phyloP scores from a whole-genome alignment of 75 land plant genomes.

The Pinus tabuliformis region DNA sequence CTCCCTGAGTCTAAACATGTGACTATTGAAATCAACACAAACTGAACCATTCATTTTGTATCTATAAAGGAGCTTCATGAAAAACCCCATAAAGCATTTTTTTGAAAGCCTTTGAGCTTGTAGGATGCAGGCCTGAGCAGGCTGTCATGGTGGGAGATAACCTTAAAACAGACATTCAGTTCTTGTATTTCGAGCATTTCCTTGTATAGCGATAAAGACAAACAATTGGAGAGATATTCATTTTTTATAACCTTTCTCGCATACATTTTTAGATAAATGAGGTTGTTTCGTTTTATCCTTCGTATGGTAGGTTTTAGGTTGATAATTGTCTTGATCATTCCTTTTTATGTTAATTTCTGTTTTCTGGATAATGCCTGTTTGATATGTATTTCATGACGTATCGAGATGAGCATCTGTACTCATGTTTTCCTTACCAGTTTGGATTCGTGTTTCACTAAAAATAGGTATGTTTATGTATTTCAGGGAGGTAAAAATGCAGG shows the following conservation, averaged over 20 bases:
- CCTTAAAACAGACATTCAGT: slow-evolving; percentile 36
- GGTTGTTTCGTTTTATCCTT: neutral
- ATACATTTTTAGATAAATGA: neutral
- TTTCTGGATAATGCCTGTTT: neutral
- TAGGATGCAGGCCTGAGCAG: slow-evolving; percentile 31
- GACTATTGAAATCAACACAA: neutral
- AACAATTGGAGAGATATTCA: neutral
- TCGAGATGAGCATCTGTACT: neutral
- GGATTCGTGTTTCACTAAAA: neutral
- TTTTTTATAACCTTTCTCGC: neutral
- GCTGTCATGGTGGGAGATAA: slow-evolving; percentile 52
- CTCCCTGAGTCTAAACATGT: neutral
- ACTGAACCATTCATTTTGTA: neutral
- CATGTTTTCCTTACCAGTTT: neutral
- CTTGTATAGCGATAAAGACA: neutral
- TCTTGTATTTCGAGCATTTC: neutral
- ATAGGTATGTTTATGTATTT: neutral
- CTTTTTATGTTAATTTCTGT: neutral
- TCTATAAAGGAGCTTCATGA: slow-evolving; percentile 40
- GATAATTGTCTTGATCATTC: neutral
- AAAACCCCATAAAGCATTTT: slow-evolving; percentile 52
- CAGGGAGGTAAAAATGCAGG: slow-evolving; percentile 38
- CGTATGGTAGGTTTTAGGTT: neutral
- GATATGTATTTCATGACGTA: neutral
- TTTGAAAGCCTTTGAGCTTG: slow-evolving; percentile 40